These are phyloP conservation scores for Epichloe bromicola DNA, from an alignment of 2,329 filamentous ascomycete genomes.

Conservation along the genomic window DNA sequence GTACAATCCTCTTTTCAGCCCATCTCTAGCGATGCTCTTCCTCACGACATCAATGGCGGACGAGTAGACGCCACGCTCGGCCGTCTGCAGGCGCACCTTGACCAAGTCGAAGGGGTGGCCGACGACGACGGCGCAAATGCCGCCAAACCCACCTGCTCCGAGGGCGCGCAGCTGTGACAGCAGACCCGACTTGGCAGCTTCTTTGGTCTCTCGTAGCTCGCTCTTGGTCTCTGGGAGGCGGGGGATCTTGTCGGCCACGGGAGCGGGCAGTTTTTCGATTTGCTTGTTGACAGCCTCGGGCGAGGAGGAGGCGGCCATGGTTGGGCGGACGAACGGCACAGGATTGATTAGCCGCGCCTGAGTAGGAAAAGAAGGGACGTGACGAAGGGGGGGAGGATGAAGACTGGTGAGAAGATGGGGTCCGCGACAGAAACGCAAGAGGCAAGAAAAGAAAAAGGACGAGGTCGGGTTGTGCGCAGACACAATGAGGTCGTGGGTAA, in stretches of 20 bases:
- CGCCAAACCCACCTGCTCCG: constrained; percentile 81
- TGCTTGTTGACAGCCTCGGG: constrained; percentile 13
- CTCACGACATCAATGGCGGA: constrained; percentile 83
- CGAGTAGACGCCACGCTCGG: constrained; percentile 83
- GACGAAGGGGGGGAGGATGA: not conserved
- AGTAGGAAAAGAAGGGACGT: not conserved
- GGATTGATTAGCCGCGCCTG: too few species aligned
- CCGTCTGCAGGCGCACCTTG: constrained; percentile 94
- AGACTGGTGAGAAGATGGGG: not conserved
- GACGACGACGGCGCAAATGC: constrained; percentile 85
- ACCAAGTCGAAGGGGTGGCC: constrained; percentile 96
- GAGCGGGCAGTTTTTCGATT: constrained; percentile 10
- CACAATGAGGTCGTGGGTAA: constrained; percentile 2
- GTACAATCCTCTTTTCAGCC: constrained; percentile 69
- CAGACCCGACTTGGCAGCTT: constrained; percentile 20
- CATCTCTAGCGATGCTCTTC: constrained; percentile 80
- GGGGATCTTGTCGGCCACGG: constrained; percentile 29
- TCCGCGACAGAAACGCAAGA: not conserved
- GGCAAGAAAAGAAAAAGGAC: not conserved
- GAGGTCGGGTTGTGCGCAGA: not conserved
- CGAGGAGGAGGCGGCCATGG: constrained; percentile 4
- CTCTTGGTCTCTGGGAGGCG: constrained; percentile 27
- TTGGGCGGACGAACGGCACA: not conserved
- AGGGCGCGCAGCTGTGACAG: constrained; percentile 60
- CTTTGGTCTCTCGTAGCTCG: constrained; percentile 29